A percentile compares a stretch with the other conserved stretches of the same genome.
phyloP scores from a whole-genome alignment of 2,329 filamentous ascomycete genomes.

The Neospermospora avenae region DNA sequence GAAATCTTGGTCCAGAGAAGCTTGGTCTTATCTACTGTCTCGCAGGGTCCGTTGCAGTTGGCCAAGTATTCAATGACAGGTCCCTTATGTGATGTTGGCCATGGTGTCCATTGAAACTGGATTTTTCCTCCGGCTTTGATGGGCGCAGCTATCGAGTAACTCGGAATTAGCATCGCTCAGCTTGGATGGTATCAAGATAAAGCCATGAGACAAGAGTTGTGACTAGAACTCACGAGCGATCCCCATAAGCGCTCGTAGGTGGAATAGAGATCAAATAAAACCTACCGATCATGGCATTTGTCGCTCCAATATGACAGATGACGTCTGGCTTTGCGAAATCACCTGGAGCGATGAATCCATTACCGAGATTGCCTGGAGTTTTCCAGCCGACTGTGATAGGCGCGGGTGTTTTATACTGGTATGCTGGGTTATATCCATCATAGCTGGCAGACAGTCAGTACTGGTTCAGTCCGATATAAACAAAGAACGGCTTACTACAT shows the following conservation, averaged over 20 bases:
- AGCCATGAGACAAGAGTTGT: too few relatives aligned
- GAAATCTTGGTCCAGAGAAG: conserved; percentile 46
- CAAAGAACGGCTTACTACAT: conserved; percentile 24
- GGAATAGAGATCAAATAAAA: too few relatives aligned
- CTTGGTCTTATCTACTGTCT: conserved; percentile 39
- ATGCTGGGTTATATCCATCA: conserved; percentile 32
- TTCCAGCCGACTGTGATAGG: conserved; percentile 53
- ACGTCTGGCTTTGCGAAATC: conserved; percentile 50
- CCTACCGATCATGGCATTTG: conserved; percentile 39
- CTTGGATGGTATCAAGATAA: too few relatives aligned
- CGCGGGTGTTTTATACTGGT: conserved; percentile 34
- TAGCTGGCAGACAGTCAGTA: conserved; percentile 32
- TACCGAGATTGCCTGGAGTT: conserved; percentile 43
- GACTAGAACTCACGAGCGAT: too few relatives aligned
- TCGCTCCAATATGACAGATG: conserved; percentile 58
- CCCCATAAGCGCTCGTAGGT: too few relatives aligned
- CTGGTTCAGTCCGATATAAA: not conserved
- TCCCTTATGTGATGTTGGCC: conserved; percentile 60
- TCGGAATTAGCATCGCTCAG: too few relatives aligned
- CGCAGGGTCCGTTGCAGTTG: conserved; percentile 39
- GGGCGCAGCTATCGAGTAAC: conserved; percentile 42
- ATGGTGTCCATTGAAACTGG: conserved; percentile 58
- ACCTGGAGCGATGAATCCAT: conserved; percentile 49
- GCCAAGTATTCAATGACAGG: conserved; percentile 34
- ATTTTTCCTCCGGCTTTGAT: conserved; percentile 59